Evolutionary conservation across 129 eudicot species (phyloP), one percentile per base, ranked within the genome.

Genomic region (Escallonia herrerae): DNA sequence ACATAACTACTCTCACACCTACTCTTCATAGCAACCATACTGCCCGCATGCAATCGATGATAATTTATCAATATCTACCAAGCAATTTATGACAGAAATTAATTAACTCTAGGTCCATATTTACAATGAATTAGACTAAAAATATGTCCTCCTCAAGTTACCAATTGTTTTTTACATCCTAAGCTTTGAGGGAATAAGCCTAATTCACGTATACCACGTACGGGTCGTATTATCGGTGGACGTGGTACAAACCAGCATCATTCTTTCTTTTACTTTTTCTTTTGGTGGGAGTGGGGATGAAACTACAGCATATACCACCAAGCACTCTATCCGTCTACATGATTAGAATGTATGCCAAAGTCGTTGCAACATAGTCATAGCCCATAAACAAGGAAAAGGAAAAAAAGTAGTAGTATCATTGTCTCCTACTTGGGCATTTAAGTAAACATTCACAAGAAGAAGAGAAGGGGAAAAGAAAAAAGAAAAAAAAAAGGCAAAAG

Each of bases 401-500:
- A 56, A 11, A 56, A 5, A 46, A 46, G 6, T 46, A 46, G 10
- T 46, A 13, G 40, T 15, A 57, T 57, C 33, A 57, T 37, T 57
- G 42, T 57, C 61, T 57, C 61, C 61, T 22, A n/a, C 56, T 45
- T 2, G 4, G 8, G 42, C 6, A 64, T 33, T 8, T 47, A 9
- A 5, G 13, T n/a, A 62, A 43, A 62, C 12, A 56, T n/a, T 12
- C 22, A 12, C 5, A 8, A 54, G 37, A n/a, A 56, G 9, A 48
- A 60, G 33, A 69, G 48, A 69, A 47, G 5, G n/a, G 39, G 13
- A n/a, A n/a, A n/a, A n/a, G n/a, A n/a, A 12, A 12, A 53, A 53
- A 14, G 2, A 33, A 41, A 48, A 44, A 54, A 8, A 68, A 58
- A 64, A 63, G 65, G 70, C 53, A 71, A 77, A 77, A 33, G 65